Percentiles rank a stretch among this genome's conserved stretches.
phyloP scores from a whole-genome alignment of 148 eudicot species.

The Diospyros kaki region DNA sequence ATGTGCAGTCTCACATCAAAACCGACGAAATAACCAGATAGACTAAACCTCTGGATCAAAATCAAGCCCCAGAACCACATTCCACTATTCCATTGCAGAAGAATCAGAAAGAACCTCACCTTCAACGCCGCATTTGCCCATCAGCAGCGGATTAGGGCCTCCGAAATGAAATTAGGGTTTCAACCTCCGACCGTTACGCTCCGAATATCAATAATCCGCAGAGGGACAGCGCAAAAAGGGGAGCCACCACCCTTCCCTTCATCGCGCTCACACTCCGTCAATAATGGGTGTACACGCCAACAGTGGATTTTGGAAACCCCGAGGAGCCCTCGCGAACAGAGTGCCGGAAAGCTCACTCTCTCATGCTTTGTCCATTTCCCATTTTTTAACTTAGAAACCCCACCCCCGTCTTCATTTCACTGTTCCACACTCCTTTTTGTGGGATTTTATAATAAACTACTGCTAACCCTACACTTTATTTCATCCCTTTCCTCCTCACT shows the following conservation, averaged over 20 bases:
- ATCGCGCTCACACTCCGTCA: background rate
- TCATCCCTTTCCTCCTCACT: no score
- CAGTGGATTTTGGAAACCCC: conserved; percentile 5
- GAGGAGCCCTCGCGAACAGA: background rate
- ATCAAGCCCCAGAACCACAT: conserved; percentile 1
- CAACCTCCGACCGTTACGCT: background rate
- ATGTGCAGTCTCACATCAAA: background rate
- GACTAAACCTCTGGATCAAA: background rate
- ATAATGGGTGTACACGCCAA: background rate
- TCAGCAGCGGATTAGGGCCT: background rate
- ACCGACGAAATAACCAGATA: background rate
- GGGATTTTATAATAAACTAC: no score
- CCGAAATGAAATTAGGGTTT: conserved; percentile 1
- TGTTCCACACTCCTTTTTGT: no score
- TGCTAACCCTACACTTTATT: no score
- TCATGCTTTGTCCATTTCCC: background rate
- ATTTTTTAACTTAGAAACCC: background rate
- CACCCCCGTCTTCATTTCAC: background rate
- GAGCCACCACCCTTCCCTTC: background rate
- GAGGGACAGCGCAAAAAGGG: background rate
- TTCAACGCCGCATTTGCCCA: conserved; percentile 2
- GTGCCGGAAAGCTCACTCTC: background rate
- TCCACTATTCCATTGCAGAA: background rate
- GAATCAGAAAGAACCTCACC: background rate
- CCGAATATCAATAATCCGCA: background rate